phyloP scores from a whole-genome alignment of 345 rosid genomes.

The Salix koriyanagi region DNA sequence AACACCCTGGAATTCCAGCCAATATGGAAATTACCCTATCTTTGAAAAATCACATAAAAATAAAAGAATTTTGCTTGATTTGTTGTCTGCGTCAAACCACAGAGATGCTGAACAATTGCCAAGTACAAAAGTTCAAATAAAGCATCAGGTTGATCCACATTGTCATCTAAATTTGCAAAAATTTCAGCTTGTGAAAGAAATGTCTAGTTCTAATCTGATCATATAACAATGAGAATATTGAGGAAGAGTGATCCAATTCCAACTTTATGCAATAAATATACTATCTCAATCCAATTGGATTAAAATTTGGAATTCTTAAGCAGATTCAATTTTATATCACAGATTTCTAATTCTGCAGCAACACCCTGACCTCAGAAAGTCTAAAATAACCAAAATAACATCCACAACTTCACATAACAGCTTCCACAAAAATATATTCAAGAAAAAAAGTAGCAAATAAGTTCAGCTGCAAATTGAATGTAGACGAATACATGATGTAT shows the following conservation, averaged over 20 bases:
- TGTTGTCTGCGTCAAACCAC: background rate
- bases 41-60: no score
- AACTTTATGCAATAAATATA: background rate
- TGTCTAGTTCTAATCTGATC: background rate
- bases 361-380: background rate
- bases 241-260: background rate
- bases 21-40: background rate
- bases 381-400: background rate
- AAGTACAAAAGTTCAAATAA: no score
- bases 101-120: background rate
- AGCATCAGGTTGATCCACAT: background rate
- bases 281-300: background rate
- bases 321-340: background rate
- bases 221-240: background rate
- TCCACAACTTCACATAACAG: background rate
- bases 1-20: background rate
- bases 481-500: background rate
- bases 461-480: background rate
- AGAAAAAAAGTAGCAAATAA: background rate
- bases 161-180: background rate
- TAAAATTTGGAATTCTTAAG: no score
- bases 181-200: background rate
- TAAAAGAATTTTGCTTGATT: background rate
- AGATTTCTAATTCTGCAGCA: background rate
- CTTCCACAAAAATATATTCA: background rate